phyloP scores from a whole-genome alignment of 345 rosid genomes.

The Salix brachista region DNA sequence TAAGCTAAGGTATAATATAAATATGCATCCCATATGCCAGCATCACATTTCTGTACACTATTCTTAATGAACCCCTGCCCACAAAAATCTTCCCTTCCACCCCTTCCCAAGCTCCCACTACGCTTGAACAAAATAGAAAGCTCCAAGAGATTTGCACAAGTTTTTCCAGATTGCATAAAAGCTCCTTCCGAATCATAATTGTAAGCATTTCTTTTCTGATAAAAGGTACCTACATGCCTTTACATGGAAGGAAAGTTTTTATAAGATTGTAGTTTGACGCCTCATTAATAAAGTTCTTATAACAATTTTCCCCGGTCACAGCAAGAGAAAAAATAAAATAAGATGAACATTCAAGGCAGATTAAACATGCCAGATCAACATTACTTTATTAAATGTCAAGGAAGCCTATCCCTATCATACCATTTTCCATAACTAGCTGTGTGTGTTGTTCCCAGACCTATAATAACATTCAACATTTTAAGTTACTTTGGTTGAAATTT shows the following conservation, averaged over 20 bases:
- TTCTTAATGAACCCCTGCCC: not conserved
- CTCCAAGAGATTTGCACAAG: not conserved
- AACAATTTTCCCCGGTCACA: no score
- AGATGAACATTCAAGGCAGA: no score
- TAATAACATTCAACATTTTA: constrained; percentile 45
- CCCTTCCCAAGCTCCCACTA: not conserved
- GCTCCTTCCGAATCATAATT: not conserved
- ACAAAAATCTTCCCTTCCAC: not conserved
- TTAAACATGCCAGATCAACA: no score
- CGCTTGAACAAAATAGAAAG: not conserved
- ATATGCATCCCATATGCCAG: no score
- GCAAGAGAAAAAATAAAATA: no score
- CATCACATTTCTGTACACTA: no score
- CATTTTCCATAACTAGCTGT: not conserved
- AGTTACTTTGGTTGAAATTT: no score
- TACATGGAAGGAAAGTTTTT: not conserved
- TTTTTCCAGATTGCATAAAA: not conserved
- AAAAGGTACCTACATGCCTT: not conserved
- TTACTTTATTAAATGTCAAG: no score
- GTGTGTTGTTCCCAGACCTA: not conserved
- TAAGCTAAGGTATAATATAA: no score
- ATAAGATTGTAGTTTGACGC: no score
- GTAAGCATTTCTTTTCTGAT: not conserved
- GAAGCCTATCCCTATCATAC: no score
- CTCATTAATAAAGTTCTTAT: no score